Base-by-base conservation (phyloP, 768 basidiomycete species). In the Tephrocybe sp. region DNA sequence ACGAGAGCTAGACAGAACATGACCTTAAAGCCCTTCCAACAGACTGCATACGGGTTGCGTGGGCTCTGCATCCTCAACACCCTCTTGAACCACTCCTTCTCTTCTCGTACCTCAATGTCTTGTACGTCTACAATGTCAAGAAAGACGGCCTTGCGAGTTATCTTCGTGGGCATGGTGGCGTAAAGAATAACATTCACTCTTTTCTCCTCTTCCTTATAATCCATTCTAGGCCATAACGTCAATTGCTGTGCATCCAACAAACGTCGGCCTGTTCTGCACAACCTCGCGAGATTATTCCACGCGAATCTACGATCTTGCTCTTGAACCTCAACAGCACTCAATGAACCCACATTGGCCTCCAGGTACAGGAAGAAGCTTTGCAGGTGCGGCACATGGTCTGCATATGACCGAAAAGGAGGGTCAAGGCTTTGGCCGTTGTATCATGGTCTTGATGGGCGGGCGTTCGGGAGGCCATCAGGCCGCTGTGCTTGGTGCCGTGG, bases 131-230 rank as follows among this genome's bases (percentile, higher is more conserved):
- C 59, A 73, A 83, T 55, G 66, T 77, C 9, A 65, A 64, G 43
- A 65, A 60, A 16, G 67, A 68, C 32, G 59, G 61, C 3, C 52
- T 83, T 5, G 49, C 75, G 2, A 76, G 83, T 6, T 71, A 67
- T 52, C 68, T 87, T 32, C 78, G 84, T 31, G 87, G 86, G 2
- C 88, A 90, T 61, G 88, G 88, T 18, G 85, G 83, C 30, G 88
- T 87, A 67, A 69, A 82, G 67, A n/a, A 40, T 25, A 37, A 26
- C 27, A 44, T n/a, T 12, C 4, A 32, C 44, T 48, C 31, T 28
- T 28, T 18, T 27, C 21, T 44, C 3, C 43, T 56, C 27, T 12
- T 4, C 11, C 5, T 19, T 44, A 54, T 60, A 58, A 55, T 35
- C 32, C 34, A 13, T 24, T 12, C 7, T 39, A 82, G 78, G 67